Percentiles rank a stretch among this genome's conserved stretches.
phyloP scores from a whole-genome alignment of 176 grass and related monocot genomes.

The Oryza australiensis region DNA sequence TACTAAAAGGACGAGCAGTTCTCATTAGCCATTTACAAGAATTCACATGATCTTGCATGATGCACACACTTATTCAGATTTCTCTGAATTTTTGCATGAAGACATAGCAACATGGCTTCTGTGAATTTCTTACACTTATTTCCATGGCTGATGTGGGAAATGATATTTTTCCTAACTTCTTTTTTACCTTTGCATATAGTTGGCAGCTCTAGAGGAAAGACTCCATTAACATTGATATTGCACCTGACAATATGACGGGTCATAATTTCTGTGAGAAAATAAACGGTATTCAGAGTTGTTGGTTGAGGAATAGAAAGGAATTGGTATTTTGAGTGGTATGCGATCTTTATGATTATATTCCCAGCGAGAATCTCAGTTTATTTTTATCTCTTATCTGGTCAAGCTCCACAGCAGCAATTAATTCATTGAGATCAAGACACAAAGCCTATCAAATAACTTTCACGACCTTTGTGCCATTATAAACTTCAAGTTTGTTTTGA shows the following conservation, averaged over 20 bases:
- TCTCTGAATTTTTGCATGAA: too few species aligned
- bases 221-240: conserved; percentile 93
- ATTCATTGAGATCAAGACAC: neutral
- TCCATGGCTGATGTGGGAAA: too few species aligned
- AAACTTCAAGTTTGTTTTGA: neutral
- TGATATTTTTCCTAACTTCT: too few species aligned
- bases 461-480: conserved; percentile 11
- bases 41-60: too few species aligned
- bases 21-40: too few species aligned
- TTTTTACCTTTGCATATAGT: neutral
- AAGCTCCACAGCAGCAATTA: neutral
- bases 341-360: conserved; percentile 19
- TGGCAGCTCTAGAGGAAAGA: conserved; percentile 82
- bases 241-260: conserved; percentile 86
- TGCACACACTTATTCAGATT: too few species aligned
- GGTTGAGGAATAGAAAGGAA: conserved; percentile 76
- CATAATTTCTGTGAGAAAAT: conserved; percentile 89
- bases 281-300: conserved; percentile 64
- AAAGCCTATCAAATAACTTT: neutral
- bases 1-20: too few species aligned
- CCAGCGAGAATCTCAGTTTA: neutral
- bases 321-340: conserved; percentile 93
- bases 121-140: too few species aligned
- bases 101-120: too few species aligned
- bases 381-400: neutral